Percentiles rank a stretch among this genome's conserved stretches.
phyloP scores from a whole-genome alignment of 768 basidiomycete genomes.

The Rhizopogon vesiculosus region DNA sequence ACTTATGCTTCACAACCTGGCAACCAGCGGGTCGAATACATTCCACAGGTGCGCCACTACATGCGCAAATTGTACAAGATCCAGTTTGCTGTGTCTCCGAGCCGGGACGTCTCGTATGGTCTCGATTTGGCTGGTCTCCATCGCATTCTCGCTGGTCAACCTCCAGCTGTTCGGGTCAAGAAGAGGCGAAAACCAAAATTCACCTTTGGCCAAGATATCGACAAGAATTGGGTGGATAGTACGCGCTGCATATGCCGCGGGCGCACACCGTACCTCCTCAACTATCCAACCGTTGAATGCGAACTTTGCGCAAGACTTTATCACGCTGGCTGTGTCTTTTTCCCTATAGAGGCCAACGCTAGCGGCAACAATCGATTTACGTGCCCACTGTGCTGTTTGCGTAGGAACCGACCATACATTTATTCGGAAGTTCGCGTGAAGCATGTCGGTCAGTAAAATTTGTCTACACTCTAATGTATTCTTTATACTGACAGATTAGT shows the following conservation, averaged over 20 bases:
- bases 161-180: constrained; percentile 40
- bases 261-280: constrained; percentile 52
- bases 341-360: constrained; percentile 40
- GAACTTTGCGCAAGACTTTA: constrained; percentile 61
- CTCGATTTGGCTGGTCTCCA: constrained; percentile 80
- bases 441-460: constrained; percentile 44
- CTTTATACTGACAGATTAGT: constrained; percentile 12
- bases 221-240: constrained; percentile 67
- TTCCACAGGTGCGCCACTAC: constrained; percentile 82
- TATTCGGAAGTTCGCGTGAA: constrained; percentile 76
- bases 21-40: constrained; percentile 72
- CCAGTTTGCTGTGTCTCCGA: constrained; percentile 83
- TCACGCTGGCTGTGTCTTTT: constrained; percentile 76
- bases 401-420: constrained; percentile 65
- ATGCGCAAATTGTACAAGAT: constrained; percentile 90
- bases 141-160: constrained; percentile 71
- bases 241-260: constrained; percentile 83
- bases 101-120: constrained; percentile 76
- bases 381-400: constrained; percentile 76
- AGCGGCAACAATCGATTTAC: constrained; percentile 40
- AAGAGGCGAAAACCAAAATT: constrained; percentile 62
- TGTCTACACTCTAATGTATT: constrained; percentile 1
- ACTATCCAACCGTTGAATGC: constrained; percentile 64
- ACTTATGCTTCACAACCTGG: constrained; percentile 62
- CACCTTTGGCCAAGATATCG: constrained; percentile 72